Evolutionary conservation across 1,284 basidiomycete species (phyloP).

Genomic region (Leccinum insolens): DNA sequence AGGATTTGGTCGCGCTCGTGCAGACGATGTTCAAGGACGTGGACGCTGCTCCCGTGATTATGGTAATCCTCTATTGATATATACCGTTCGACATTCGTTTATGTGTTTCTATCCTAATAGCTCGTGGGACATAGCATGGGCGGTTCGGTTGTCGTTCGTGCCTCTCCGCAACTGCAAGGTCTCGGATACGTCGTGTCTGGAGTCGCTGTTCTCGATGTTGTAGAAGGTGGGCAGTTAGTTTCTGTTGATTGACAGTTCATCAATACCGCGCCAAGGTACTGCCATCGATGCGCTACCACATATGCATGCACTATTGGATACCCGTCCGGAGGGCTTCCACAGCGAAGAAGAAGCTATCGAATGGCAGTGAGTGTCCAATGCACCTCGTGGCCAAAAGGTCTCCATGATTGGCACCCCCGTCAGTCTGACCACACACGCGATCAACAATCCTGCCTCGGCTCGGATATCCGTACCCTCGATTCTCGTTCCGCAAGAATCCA

Average conservation of each 20-base stretch:
- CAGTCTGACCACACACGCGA: conserved; percentile 49
- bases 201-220: conserved; percentile 91
- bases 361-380: conserved; percentile 82
- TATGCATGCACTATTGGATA: conserved; percentile 88
- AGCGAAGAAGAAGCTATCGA: conserved; percentile 85
- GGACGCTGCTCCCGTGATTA: conserved; percentile 63
- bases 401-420: not conserved
- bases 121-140: conserved; percentile 92
- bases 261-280: conserved; percentile 60
- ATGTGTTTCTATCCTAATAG: conserved; percentile 39
- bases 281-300: conserved; percentile 89
- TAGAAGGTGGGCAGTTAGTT: conserved; percentile 70
- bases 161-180: conserved; percentile 67
- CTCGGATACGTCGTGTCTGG: conserved; percentile 77
- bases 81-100: not conserved
- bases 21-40: conserved; percentile 71
- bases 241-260: not conserved
- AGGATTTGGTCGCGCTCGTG: conserved; percentile 74
- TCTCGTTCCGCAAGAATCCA: conserved; percentile 54
- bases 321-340: conserved; percentile 83
- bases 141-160: conserved; percentile 81
- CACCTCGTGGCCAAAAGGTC: not conserved
- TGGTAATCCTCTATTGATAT: conserved; percentile 48
- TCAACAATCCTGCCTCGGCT: conserved; percentile 80
- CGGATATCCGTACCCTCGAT: conserved; percentile 84